Conservation (phyloP, 768 basidiomycete species). For the Mycena polygramma region DNA sequence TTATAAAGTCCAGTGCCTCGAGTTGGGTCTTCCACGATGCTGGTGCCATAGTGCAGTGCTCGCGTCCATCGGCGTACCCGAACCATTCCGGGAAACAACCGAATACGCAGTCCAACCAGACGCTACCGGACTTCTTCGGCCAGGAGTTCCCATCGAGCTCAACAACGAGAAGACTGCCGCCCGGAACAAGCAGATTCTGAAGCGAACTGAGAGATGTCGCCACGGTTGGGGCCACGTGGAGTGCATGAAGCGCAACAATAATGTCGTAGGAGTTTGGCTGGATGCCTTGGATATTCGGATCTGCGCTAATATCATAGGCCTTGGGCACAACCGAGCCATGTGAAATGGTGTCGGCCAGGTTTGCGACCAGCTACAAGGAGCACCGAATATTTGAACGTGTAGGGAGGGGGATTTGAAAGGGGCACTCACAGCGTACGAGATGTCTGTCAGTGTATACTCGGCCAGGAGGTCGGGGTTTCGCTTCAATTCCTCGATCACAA, state of each 20-base stretch:
- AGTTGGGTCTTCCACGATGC: neutral
- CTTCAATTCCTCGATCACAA: constrained; percentile 8
- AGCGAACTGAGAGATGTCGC: neutral
- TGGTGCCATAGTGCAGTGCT: constrained; percentile 9
- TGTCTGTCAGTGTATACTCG: constrained; percentile 27
- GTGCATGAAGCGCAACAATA: constrained; percentile 14
- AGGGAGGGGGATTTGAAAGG: too few species aligned
- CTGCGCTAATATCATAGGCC: constrained; percentile 18
- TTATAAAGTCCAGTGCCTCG: neutral
- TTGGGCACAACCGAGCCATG: neutral
- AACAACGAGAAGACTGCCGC: constrained; percentile 9
- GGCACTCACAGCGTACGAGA: constrained; percentile 13
- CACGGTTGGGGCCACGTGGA: constrained; percentile 18
- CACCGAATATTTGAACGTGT: neutral
- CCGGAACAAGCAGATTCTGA: constrained; percentile 13
- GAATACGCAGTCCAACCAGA: constrained; percentile 25
- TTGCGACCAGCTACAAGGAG: neutral
- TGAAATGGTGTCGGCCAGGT: neutral
- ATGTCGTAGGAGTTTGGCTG: constrained; percentile 6
- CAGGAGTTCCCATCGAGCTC: constrained; percentile 14
- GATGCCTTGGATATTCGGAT: constrained; percentile 5
- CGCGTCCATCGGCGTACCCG: neutral
- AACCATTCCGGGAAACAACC: constrained; percentile 27
- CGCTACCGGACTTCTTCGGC: neutral
- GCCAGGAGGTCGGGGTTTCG: neutral